Base-by-base conservation (phyloP, 176 grass and related monocot genomes). In the Paspalum notatum region DNA sequence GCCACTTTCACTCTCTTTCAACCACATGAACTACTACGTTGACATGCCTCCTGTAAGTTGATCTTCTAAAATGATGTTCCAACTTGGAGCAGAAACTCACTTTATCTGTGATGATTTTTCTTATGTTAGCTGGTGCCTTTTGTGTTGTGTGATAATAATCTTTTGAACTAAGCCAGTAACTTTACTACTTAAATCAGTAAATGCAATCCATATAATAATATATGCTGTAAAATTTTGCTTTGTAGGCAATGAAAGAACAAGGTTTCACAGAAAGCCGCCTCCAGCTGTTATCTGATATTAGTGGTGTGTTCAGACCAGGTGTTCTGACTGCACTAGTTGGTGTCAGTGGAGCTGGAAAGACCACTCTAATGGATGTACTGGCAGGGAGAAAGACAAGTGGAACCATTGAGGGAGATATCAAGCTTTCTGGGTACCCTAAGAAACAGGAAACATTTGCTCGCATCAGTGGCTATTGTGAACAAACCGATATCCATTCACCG, bases 301-400 rank as follows among this genome's bases (percentile, higher is more conserved):
- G 95, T 75, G 91, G 95, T 66, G 78, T 90, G 56, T 98, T 98
- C 47, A 92, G 85, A 62, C 95, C 95, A 40, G 87, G 92, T 83
- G 77, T 94, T 82, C 71, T 98, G 68, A 98, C 95, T 64, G 95
- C 95, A 63, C 77, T 98, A 46, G 92, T 98, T 66, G 95, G 95
- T 51, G 92, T 94, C 51, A 98, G 95, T 82, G 95, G 95, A 79
- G 95, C 95, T 40, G 95, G 95, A 72, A 98, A 98, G 78, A 98
- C 91, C 25, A 98, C 95, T 57, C 45, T 98, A 46, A 94, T 98
- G 92, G 95, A 98, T 83, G 95, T 98, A 42, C 60, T 98, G 18
- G 92, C 95, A 54, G 95, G 95, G 77, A 90, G 95, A 60, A 98
- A 98, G 75, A 98, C 95, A 8, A 87, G 95, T 62, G 95, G 95